Base-by-base conservation (phyloP, 345 rosid genomes). In the Psidium guajava region DNA sequence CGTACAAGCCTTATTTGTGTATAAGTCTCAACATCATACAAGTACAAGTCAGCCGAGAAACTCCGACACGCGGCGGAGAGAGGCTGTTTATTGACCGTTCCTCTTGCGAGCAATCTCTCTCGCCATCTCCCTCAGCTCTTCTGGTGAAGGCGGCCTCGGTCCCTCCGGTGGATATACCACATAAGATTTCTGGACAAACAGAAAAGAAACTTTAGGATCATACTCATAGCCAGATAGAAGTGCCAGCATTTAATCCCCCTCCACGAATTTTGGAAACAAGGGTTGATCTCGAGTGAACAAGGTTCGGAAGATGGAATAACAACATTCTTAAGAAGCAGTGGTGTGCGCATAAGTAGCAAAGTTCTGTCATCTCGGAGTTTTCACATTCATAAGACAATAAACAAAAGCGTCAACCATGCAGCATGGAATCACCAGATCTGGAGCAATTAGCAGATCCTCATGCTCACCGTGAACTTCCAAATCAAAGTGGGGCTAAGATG, bases 51-150 rank as follows among this genome's bases (percentile, higher is more conserved):
- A 1, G 47, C 2, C 0, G 44, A 64, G 75, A 32, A 16, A 32
- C 47, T 69, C 77, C 2, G 0, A 32, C 61, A 27, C 8, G 1
- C 50, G 11, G 36, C n/a, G 11, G 5, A 28, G 47, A 54, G 84
- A 54, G 24, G 47, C 56, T 28, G 44, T 56, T 82, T 83, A 89
- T 77, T 64, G 89, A 51, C 7, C 57, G 85, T 89, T 88, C 81
- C 88, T 91, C 91, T 91, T 88, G 83, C 89, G 90, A 69, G 92
- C 93, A 80, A 93, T 88, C 83, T 90, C 94, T 51, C 95, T 90
- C 10, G 94, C 94, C 94, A 91, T 92, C 87, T 94, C 97, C 88
- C 97, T 92, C 11, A 92, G 84, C 82, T 93, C 95, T 85, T 94
- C 95, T 1, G 97, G 94, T 2, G 95, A 91, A 36, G 89, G 95